Evolutionary conservation across 805 yeast species (phyloP), one percentile per base, ranked within the genome.

Genomic region (Cyberlindnera suaveolens): DNA sequence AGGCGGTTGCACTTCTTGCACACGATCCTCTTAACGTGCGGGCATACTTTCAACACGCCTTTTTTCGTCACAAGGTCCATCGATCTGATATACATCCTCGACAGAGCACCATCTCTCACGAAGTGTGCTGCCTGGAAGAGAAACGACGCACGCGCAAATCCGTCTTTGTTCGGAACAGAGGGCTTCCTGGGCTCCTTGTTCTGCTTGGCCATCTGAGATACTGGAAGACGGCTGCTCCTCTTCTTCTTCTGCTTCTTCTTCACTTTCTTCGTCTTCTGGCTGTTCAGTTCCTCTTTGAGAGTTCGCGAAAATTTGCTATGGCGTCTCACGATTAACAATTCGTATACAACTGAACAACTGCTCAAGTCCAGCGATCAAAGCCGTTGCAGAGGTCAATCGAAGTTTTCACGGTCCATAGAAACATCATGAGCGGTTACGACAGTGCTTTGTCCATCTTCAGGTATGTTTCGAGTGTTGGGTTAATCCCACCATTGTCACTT

Each of bases 361-460:
- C 27, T 9, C 27, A 23, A 23, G 3, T 4, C 27, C 27, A 23
- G 27, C 11, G 8, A 23, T 10, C 27, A 23, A 23, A 23, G 11
- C 27, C 27, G 27, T 23, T 23, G 11, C 6, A 23, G 4, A 23
- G 27, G 27, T 23, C 27, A 23, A 9, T 23, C 27, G 27, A 23
- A 23, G 11, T 16, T 17, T n/a, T 20, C 17, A 5, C 9, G n/a
- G 16, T 31, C 8, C 14, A n/a, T 29, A 31, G n/a, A 20, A 4
- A 26, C 19, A 33, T 17, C 37, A 91, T 91, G 99, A 87, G 96
- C 75, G 98, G 99, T 50, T 91, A 91, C 96, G 99, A 91, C 68
- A 81, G 98, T 77, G 99, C 99, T 44, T 77, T 91, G 58, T 90
- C 97, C 49, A 95, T 91, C 65, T 91, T 91, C 71, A 88, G 96